phyloP scores from a whole-genome alignment of 768 basidiomycete genomes.

The Scleroderma bovista region DNA sequence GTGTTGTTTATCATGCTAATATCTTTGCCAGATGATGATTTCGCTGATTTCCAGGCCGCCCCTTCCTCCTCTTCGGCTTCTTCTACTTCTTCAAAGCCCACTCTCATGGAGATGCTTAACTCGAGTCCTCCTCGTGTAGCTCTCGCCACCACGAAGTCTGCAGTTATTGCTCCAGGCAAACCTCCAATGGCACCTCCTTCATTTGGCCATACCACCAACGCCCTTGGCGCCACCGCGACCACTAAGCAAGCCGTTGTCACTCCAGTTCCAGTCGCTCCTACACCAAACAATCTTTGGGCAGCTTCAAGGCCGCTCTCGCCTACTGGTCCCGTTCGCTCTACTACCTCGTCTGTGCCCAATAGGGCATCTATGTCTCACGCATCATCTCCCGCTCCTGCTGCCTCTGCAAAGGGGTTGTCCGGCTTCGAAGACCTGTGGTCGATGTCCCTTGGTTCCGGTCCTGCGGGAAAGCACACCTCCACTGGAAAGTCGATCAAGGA shows the following conservation, averaged over 20 bases:
- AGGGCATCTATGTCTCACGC: slow-evolving; percentile 11
- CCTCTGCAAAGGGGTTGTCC: slow-evolving; percentile 35
- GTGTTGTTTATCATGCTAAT: slow-evolving; percentile 3
- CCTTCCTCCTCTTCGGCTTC: slow-evolving; percentile 39
- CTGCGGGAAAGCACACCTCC: slow-evolving; percentile 31
- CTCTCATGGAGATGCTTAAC: slow-evolving; percentile 48
- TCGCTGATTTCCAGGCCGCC: slow-evolving; percentile 80
- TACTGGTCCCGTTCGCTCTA: slow-evolving; percentile 5
- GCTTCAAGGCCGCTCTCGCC: slow-evolving; percentile 26
- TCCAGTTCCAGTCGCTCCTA: slow-evolving; percentile 11
- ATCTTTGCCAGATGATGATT: slow-evolving; percentile 64
- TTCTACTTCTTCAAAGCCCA: slow-evolving; percentile 30
- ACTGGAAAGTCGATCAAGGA: slow-evolving; percentile 79
- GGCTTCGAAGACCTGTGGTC: slow-evolving; percentile 91
- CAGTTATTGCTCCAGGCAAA: slow-evolving; percentile 8
- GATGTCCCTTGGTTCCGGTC: slow-evolving; percentile 58
- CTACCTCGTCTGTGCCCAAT: slow-evolving; percentile 9
- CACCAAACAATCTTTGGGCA: slow-evolving; percentile 19
- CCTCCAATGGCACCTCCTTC: slow-evolving; percentile 17
- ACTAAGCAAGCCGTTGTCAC: slow-evolving; percentile 17
- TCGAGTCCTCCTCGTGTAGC: slow-evolving; percentile 25
- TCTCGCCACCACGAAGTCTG: neutral
- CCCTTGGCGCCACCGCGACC: slow-evolving; percentile 25
- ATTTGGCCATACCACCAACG: slow-evolving; percentile 15
- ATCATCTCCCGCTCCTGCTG: slow-evolving; percentile 11